phyloP scores from a whole-genome alignment of 148 eudicot genomes.

The Agrostemma githago region DNA sequence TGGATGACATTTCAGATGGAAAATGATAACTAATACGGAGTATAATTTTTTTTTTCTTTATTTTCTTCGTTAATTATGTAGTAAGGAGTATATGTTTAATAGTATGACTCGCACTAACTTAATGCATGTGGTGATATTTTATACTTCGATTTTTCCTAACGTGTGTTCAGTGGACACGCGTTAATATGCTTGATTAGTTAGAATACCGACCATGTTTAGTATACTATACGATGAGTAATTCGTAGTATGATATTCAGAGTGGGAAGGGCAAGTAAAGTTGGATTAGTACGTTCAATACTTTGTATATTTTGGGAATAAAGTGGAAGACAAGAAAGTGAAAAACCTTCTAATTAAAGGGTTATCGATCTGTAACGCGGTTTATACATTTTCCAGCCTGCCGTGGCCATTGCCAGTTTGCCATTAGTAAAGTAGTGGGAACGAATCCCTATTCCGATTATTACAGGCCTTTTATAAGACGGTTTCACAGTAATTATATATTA shows the following conservation, averaged over 20 bases:
- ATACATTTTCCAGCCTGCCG: conserved; percentile 21
- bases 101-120: too few species aligned
- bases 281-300: not conserved
- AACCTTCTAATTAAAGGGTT: conserved; percentile 9
- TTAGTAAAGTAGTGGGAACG: not conserved
- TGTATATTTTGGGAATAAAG: conserved; percentile 18
- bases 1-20: too few species aligned
- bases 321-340: conserved; percentile 26
- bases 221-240: too few species aligned
- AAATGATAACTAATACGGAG: too few species aligned
- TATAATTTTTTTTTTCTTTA: too few species aligned
- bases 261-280: not conserved
- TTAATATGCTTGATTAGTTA: not conserved
- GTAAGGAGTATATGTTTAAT: too few species aligned
- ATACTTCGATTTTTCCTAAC: too few species aligned
- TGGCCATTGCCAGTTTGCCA: conserved; percentile 12
- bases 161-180: not conserved
- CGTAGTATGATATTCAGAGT: not conserved
- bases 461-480: too few species aligned
- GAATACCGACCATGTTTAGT: not conserved
- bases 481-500: too few species aligned
- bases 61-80: too few species aligned
- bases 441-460: too few species aligned
- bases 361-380: conserved; percentile 25
- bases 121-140: too few species aligned